Base-by-base conservation (phyloP, 768 basidiomycete species). In the Lyophyllum semitale region DNA sequence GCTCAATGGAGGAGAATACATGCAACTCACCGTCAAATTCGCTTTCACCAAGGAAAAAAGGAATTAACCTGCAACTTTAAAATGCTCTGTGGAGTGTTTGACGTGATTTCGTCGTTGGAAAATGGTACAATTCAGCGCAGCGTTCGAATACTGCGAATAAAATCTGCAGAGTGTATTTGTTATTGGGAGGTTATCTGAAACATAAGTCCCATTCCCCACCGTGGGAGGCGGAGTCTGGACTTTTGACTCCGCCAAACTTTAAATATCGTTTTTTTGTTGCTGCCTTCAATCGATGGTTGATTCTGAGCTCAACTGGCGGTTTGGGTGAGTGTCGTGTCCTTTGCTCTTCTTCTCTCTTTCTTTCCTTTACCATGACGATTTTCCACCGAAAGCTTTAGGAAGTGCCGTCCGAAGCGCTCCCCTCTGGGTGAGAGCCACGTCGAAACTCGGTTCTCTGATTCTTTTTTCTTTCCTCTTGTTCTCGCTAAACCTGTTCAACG, bases 401-500 rank as follows among this genome's bases (percentile, higher is more conserved):
- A 81, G 80, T 81, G 80, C 80, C 80, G 80, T 80, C 80, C 71
- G 78, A 81, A 78, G 71, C 73, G 61, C 68, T 70, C 66, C 68
- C 62, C 68, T 61, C 45, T 38, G 60, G 64, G 63, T 69, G 67
- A 68, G 64, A 68, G 71, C 73, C 71, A 61, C 61, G 79, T 78
- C 78, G 78, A 76, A 61, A 71, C 74, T 70, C 77, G 80, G 80
- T 79, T 80, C 79, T 78, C 79, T 81, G 80, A 81, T 71, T 53
- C 59, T 63, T 62, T 48, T 63, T 60, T 55, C 60, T 62, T 53
- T 63, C 59, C 45, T 63, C 48, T 22, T n/a, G 17, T 44, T 59
- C 50, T 49, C 32, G 26, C 48, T 57, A 51, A n/a, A 27, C 23
- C 43, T 49, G 20, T 46, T 27, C 18, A 43, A 49, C 29, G 44